Evolutionary conservation across 352 stramenopile species (phyloP), one percentile per base, ranked within the genome.

Genomic region (Pythium plurisporium): DNA sequence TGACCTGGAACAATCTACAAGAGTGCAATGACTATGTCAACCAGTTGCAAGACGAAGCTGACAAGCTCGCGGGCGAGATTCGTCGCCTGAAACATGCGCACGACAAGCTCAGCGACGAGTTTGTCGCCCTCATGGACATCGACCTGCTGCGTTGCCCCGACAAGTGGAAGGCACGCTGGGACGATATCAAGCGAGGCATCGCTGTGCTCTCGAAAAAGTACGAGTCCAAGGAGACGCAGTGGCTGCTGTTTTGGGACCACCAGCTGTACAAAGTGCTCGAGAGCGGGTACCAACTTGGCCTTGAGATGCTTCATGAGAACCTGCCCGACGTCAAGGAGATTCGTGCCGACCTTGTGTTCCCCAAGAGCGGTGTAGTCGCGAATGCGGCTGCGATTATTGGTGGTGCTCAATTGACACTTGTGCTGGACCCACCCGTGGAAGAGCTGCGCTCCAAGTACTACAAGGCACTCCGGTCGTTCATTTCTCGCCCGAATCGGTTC

Each of bases 261-360:
- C 94, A 98, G 64, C 65, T 98, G 20, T 98, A 97, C 74, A 98
- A 98, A 49, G 90, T 94, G 4, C 64, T 98, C 2, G 94, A 98
- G 58, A 87, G 87, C 20, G 90, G 86, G 3, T 98, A 98, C 50
- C 86, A 96, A 56, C 78, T 95, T n/a, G 95, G 91, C 0, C 76
- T 98, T 3, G 94, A 98, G 56, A 96, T 86, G 64, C 74, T 98
- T 8, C 98, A 98, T 55, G 89, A 98, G 43, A 92, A 95, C 46
- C 60, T 98, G 2, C 78, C 86, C 2, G 91, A 97, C 57, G 89
- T 97, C 46, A 95, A 95, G 40, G 83, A 91, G 45, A 85, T 91
- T 43, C 77, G 76, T 55, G 89, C 79, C 0, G 85, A 94, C 46
- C 53, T 94, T 17, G 73, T 87, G 14, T 89, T 94, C 19, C 76